Base-by-base conservation (phyloP, 768 basidiomycete species). In the Mycena floridula region DNA sequence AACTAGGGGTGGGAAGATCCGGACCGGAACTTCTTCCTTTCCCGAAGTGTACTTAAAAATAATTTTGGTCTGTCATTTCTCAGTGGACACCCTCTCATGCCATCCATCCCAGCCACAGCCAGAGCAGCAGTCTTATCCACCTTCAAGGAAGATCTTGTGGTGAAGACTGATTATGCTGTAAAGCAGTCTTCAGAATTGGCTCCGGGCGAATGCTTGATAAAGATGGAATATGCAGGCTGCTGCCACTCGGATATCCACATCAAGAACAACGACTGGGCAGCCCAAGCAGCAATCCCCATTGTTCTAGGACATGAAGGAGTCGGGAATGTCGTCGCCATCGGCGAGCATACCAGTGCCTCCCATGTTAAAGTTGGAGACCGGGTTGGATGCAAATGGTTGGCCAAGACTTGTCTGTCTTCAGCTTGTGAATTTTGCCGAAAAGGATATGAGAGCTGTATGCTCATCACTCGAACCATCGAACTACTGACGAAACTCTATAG, bases 231-330 rank as follows among this genome's bases (percentile, higher is more conserved):
- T 61, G 75, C 81, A 5, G 82, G 70, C 6, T 64, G 69, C 22
- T 89, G 88, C 58, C 86, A 88, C 57, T 85, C 84, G 0, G 88
- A 90, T 54, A 63, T 88, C 25, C 87, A 89, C 55, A 70, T 81
- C 42, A 73, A 70, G 56, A 68, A 73, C 24, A 75, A 72, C 20
- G 86, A 87, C 52, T 91, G 88, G 89, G 73, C 77, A 0, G 45
- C 73, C 3, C 61, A 69, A 11, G 59, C 73, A 39, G 38, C 28
- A 1, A 69, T 73, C 3, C 84, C 83, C 1, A 70, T 85, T 27
- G 68, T 89, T 42, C 85, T 82, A 11, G 86, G 89, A 0, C 89
- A 90, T 60, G 83, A 89, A 62, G 89, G 88, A 28, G 79, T 88
- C 20, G 89, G 89, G 5, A 65, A 68, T 35, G 64, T 93, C 37